Base-by-base conservation (phyloP, 768 basidiomycete species). In the Leccinum broughii region DNA sequence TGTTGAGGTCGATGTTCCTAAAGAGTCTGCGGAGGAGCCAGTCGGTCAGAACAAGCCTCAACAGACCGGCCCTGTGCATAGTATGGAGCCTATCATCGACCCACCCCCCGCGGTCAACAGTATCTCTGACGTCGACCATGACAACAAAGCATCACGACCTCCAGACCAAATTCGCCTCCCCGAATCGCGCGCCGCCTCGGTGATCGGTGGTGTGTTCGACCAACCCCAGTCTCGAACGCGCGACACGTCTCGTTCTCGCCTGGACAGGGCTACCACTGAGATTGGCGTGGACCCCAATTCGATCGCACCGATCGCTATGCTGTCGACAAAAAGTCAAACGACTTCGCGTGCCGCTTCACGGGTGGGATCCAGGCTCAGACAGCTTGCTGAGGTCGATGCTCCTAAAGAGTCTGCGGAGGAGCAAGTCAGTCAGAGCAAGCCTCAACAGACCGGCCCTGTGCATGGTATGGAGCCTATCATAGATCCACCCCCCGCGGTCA, bases 171-270 rank as follows among this genome's bases (percentile, higher is more conserved):
- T 74, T 2, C 64, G 68, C 13, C 67, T 73, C 10, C 72, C 72
- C 13, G 56, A 62, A 46, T 72, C 74, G 24, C 72, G 72, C 4
- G 72, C 72, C 1, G 69, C 63, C 17, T 72, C 74, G 1, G 72
- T 66, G 54, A 64, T 74, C 11, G 74, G 68, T 10, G 66, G 72
- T 11, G 58, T 68, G 17, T 64, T 34, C 15, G 71, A 73, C 37
- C 68, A 68, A 46, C 66, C 67, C 6, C 39, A 41, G 7, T 39
- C 6, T 15, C 64, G 68, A 22, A 59, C 57, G 44, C 61, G 60
- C 20, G 64, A 58, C 55, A 58, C n/a, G 53, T n/a, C 59, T 61
- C 55, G 56, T 44, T 56, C 65, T 48, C 49, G 53, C 13, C 4
- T 55, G 9, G 64, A 66, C 32, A 73, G 61, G 53, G 64, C 66